Conservation (phyloP, 768 basidiomycete genomes). For the Lactarius hatsudake region DNA sequence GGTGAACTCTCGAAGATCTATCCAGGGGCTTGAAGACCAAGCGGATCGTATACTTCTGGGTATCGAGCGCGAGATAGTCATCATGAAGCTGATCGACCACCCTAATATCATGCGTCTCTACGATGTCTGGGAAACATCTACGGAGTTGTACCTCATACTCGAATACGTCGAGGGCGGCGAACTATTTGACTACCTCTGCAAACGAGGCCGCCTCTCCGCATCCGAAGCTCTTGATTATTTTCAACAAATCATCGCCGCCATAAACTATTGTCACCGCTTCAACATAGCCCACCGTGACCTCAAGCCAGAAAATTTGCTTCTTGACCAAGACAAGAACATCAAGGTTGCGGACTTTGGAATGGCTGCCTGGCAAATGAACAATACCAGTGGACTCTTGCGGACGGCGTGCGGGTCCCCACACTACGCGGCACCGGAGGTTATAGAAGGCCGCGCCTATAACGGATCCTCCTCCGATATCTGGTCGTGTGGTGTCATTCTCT, state of each 20-base stretch:
- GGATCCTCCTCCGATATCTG: slow-evolving; percentile 91
- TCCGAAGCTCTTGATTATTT: slow-evolving; percentile 82
- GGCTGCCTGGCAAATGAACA: slow-evolving; percentile 83
- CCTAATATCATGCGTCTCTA: slow-evolving; percentile 92
- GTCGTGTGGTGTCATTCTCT: slow-evolving; percentile 95
- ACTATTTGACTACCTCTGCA: slow-evolving; percentile 89
- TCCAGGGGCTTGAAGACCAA: slow-evolving; percentile 66
- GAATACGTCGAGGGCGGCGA: slow-evolving; percentile 96
- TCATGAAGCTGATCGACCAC: slow-evolving; percentile 97
- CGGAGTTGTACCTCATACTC: slow-evolving; percentile 85
- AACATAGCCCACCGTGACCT: slow-evolving; percentile 93
- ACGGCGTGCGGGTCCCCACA: slow-evolving; percentile 95
- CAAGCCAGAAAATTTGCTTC: slow-evolving; percentile 86
- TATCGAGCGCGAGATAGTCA: slow-evolving; percentile 91
- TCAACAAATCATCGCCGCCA: slow-evolving; percentile 88
- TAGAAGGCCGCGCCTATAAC: slow-evolving; percentile 78
- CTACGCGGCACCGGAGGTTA: slow-evolving; percentile 91
- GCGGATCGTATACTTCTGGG: slow-evolving; percentile 75
- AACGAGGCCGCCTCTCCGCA: slow-evolving; percentile 65
- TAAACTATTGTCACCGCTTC: slow-evolving; percentile 92
- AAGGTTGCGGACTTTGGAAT: slow-evolving; percentile 98
- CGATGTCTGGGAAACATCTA: slow-evolving; percentile 95
- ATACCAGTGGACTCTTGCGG: slow-evolving; percentile 55
- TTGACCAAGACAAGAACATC: slow-evolving; percentile 80
- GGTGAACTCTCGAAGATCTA: slow-evolving; percentile 62